Percentiles rank a stretch among this genome's conserved stretches.
These are phyloP conservation scores for Panaeolus cyanescens DNA, from an alignment of 768 basidiomycete species.

Conservation along the genomic window DNA sequence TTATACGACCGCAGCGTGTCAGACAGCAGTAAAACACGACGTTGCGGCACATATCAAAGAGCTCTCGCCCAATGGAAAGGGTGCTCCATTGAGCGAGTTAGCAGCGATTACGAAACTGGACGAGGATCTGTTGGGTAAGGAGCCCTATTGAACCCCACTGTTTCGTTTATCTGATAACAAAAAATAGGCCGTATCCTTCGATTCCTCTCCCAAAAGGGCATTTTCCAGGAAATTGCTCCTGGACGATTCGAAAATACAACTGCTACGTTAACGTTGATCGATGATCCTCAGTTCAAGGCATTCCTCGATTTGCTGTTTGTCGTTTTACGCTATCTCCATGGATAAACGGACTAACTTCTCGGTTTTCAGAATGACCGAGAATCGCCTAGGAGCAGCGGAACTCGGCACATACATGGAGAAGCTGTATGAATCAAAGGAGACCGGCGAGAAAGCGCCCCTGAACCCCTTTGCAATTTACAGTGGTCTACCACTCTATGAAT, in stretches of 20 bases:
- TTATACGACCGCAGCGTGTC: neutral
- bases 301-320: neutral
- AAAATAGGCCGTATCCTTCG: neutral
- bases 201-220: neutral
- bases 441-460: neutral
- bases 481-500: neutral
- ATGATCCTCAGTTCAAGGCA: neutral
- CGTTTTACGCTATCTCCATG: neutral
- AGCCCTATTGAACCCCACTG: too few species aligned
- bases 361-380: neutral
- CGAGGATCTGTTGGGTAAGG: neutral
- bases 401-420: neutral
- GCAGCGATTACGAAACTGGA: neutral
- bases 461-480: neutral
- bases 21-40: neutral
- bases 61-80: neutral
- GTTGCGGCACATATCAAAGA: neutral
- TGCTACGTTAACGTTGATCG: neutral
- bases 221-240: neutral
- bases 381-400: neutral
- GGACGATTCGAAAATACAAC: neutral
- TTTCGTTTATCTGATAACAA: neutral
- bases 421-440: neutral
- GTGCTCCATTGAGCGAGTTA: neutral
- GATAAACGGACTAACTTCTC: too few species aligned